Base-by-base conservation (phyloP, 2,329 filamentous ascomycete genomes). In the Colletotrichum kahawae region DNA sequence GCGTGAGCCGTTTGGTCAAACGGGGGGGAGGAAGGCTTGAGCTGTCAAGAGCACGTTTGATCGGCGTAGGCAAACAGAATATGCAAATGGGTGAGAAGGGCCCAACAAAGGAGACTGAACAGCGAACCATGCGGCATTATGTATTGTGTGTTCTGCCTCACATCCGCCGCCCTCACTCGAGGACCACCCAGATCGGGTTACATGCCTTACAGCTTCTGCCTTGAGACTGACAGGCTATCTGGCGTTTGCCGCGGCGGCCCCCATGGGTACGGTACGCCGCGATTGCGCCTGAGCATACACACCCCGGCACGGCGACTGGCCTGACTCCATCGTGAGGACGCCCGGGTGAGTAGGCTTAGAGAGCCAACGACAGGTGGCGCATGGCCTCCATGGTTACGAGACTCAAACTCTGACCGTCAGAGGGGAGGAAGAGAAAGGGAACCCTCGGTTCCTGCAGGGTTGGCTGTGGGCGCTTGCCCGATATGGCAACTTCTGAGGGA, bases 401-500 rank as follows among this genome's bases (percentile, higher is more conserved):
- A 12, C 63, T 59, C 73, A 36, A 34, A 63, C 63, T 68, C 36
- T 36, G 14, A 67, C 34, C 38, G 63, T 64, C 64, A 72, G 59
- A 68, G n/a, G 43, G 7, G 27, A 66, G 36, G 14, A 33, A 60
- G 27, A 33, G 57, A 29, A 29, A 34, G 29, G 59, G 66, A 18
- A 18, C 16, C n/a, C 27, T 56, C 21, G 48, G 21, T 38, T 54
- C 38, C 60, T 60, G 38, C 71, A 74, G 72, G 73, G 63, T 48
- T 64, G 43, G 29, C 7, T 27, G n/a, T 73, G 69, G 69, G 69
- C 73, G 73, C 69, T 75, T 75, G 64, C 73, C 73, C 24, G 43
- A 67, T 73, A 34, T 18, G 73, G 73, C 56, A 59, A 68, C 34
- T 27, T 64, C 14, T 36, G 43, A 63, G 21, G 12, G 38, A 24